A percentile compares a stretch with the other conserved stretches of the same genome.
Conservation (phyloP, 73 alveolate species). For the Breviolum minutum region DNA sequence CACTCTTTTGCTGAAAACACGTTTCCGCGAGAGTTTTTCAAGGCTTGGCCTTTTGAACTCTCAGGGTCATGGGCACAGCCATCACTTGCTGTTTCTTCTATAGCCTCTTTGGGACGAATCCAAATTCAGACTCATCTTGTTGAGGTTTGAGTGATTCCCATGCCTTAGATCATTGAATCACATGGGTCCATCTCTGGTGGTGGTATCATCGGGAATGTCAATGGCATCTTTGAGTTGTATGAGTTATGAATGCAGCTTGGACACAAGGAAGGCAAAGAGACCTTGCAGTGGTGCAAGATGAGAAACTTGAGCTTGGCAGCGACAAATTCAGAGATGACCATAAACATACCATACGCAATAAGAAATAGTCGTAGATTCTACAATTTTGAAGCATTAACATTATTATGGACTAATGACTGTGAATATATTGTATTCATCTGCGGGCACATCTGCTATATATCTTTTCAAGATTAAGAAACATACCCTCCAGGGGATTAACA, state of each 20-base stretch:
- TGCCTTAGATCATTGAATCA: background rate
- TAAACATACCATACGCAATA: no score
- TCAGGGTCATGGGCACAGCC: background rate
- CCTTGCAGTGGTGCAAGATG: background rate
- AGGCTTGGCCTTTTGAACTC: background rate
- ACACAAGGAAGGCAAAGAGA: conserved; percentile 37
- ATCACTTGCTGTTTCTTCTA: conserved; percentile 16
- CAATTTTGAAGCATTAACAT: no score
- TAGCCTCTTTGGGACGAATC: conserved; percentile 62
- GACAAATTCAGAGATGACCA: no score
- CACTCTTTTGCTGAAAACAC: background rate
- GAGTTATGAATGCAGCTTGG: background rate
- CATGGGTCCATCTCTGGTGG: no score
- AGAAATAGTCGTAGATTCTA: no score
- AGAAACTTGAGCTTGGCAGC: background rate
- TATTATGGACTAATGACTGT: no score
- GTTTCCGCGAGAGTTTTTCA: background rate
- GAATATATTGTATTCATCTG: no score
- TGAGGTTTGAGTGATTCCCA: conserved; percentile 7
- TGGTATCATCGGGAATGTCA: background rate
- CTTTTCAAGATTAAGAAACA: no score
- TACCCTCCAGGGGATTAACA: no score
- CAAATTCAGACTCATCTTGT: conserved; percentile 62
- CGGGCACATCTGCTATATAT: no score
- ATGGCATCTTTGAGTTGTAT: background rate